Base-by-base conservation (phyloP, 2,329 filamentous ascomycete species). In the Periglandula ipomoeae region DNA sequence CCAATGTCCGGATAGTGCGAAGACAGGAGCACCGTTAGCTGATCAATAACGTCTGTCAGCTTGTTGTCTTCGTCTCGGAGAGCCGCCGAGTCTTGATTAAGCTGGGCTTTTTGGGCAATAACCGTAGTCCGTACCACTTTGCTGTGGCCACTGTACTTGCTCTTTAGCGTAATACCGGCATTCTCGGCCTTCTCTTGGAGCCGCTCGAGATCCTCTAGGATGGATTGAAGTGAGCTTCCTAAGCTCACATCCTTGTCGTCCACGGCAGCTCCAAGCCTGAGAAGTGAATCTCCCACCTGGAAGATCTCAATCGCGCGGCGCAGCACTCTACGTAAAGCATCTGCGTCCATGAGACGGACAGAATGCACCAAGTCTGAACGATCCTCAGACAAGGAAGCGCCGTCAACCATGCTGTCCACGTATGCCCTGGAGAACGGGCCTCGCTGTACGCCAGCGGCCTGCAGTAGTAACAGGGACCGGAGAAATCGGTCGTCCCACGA, bases 21-120 rank as follows among this genome's bases (percentile, higher is more conserved):
- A 6, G 49, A 56, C 19, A 69, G 55, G 27, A 61, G 48, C 34
- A 49, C 50, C 4, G 58, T 60, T 23, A 65, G 52, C 24, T 73
- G 67, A 54, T 85, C 78, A 4, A 90, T 72, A 10, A 87, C 65
- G 22, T 71, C 68, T 15, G 86, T 88, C 60, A 88, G 88, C 5
- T 76, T 74, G 54, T 78, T 80, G 65, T 91, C 87, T 55, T 84
- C 74, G 40, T 82, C 75, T 0, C 84, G 86, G 24, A 91, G 73
- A 3, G 78, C 72, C 1, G 85, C 81, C 55, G 83, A 82, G 61
- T 89, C 83, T 53, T 81, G 85, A 65, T 84, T 88, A 37, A 93
- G 73, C 59, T 89, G 83, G 17, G 93, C 86, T 61, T 87, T 86
- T 60, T 91, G 86, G 15, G 86, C 86, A 45, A 91, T 81, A 27